Conservation (phyloP, 257 asterid species). For the Fraxinus anomala region DNA sequence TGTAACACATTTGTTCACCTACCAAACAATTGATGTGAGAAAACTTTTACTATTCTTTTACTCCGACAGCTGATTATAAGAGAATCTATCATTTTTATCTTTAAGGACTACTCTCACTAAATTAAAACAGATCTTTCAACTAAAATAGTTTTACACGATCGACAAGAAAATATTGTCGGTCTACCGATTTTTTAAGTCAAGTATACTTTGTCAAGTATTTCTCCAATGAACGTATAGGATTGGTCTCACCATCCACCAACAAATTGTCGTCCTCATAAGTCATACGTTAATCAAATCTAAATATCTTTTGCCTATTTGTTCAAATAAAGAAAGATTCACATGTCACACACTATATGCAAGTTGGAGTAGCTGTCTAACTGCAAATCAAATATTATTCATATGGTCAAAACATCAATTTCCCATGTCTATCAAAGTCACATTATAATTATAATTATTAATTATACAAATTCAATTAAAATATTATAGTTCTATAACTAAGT, state of each 20-base stretch:
- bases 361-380: not conserved
- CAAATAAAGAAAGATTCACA: not conserved
- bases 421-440: not conserved
- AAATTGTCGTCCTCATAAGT: not conserved
- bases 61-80: not conserved
- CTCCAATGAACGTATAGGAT: not conserved
- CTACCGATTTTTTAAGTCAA: not conserved
- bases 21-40: not conserved
- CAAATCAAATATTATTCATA: slow-evolving; percentile 1
- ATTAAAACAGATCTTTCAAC: not conserved
- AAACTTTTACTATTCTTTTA: no score
- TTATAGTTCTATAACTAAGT: not conserved
- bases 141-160: not conserved
- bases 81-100: no score
- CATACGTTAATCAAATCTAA: not conserved
- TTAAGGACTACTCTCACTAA: not conserved
- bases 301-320: not conserved
- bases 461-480: slow-evolving; percentile 6
- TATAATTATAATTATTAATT: no score
- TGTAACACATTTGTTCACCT: not conserved
- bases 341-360: not conserved
- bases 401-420: slow-evolving; percentile 24
- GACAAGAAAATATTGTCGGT: not conserved
- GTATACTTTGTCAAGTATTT: not conserved
- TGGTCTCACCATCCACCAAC: slow-evolving; percentile 7